Conservation (phyloP, 73 alveolate species). For the Tetrahymena malaccensis region DNA sequence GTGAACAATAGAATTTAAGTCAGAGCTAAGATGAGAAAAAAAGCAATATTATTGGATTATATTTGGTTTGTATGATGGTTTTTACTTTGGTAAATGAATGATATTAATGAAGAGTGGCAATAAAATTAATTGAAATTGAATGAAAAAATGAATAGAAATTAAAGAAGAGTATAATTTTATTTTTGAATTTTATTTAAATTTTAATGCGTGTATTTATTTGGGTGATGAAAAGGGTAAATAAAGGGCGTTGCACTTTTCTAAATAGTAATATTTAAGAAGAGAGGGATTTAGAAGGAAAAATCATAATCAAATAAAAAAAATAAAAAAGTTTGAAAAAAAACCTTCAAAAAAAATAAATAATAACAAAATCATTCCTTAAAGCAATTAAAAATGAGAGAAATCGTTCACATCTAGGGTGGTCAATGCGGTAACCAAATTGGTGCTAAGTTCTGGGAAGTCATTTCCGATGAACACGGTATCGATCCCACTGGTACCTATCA, state of each 20-base stretch:
- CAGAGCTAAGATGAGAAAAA: neutral
- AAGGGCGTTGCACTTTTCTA: neutral
- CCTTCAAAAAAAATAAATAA: slow-evolving; percentile 25
- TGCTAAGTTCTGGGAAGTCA: slow-evolving; percentile 99
- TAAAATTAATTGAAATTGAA: neutral
- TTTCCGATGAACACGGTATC: slow-evolving; percentile 99
- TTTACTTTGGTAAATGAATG: neutral
- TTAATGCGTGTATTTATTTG: neutral
- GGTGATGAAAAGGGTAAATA: neutral
- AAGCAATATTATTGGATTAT: neutral
- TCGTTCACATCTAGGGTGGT: slow-evolving; percentile 97
- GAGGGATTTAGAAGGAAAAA: neutral
- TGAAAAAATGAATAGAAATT: neutral
- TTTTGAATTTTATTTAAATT: neutral
- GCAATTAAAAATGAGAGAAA: slow-evolving; percentile 88
- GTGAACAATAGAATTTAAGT: neutral
- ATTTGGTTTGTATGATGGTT: neutral
- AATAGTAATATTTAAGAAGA: neutral
- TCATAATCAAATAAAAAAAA: neutral
- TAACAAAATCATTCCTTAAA: slow-evolving; percentile 17
- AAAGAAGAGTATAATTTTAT: neutral
- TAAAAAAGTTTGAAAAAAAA: neutral
- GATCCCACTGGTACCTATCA: slow-evolving; percentile 98
- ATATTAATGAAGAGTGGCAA: neutral
- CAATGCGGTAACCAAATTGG: slow-evolving; percentile 99